Evolutionary conservation across 331 rosid genomes (phyloP), one percentile per base, ranked within the genome.

Genomic region (Telfairia occidentalis): DNA sequence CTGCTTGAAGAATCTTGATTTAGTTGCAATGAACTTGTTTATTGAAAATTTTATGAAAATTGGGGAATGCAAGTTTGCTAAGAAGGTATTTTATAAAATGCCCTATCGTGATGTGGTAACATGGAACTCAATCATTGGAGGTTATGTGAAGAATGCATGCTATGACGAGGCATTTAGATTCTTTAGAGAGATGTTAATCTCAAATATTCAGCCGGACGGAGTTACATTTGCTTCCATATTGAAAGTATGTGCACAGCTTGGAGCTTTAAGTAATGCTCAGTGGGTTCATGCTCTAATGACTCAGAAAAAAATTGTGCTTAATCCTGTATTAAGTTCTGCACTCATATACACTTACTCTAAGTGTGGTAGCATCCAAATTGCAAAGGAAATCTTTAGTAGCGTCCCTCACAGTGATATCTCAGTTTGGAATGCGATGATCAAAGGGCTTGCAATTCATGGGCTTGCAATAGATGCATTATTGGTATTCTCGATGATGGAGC

Each of bases 351-450:
- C 87, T 85, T 88, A 88, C 81, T 86, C 91, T 0, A 88, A 85
- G 76, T 90, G 96, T 13, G 90, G 93, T 71, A 86, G 84, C 78
- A 84, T 90, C 34, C 78, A 85, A 69, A 74, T 74, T 57, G 87
- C 96, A 0, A 86, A 58, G 28, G 82, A 43, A 40, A 76, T 90
- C 75, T 90, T 90, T 81, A 80, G 79, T 5, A 46, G 37, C 23
- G 79, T 74, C 26, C 78, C 2, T 37, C 87, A 71, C 2, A 70
- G 80, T 80, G 81, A 88, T 24, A 85, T 86, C 23, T 90, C 91
- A 2, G 83, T 90, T 81, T 90, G 93, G 93, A 90, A 90, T 79
- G 87, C 91, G 55, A 86, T 90, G 91, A 85, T 90, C 10, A 82
- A 84, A 81, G 93, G 93, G 46, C 76, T 90, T 35, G 96, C 93